Evolutionary conservation across 805 yeast genomes (phyloP).

Genomic region (Hanseniaspora jakobsenii): DNA sequence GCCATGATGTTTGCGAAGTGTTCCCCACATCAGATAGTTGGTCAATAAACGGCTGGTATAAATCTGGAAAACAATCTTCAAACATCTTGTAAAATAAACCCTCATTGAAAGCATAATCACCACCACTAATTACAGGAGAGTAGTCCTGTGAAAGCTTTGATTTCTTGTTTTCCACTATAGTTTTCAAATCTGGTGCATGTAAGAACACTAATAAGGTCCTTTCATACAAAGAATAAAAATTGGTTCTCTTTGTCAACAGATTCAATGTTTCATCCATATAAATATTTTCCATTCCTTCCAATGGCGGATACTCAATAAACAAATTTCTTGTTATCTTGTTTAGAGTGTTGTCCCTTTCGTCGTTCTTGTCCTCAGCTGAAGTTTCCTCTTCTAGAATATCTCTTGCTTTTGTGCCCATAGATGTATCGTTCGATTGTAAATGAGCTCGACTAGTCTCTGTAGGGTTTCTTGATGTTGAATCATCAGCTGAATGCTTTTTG

Average conservation of each 20-base stretch:
- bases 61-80: constrained; percentile 60
- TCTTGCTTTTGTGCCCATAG: no score
- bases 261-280: not conserved
- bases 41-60: constrained; percentile 62
- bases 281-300: not conserved
- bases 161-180: constrained; percentile 21
- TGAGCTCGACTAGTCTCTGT: no score
- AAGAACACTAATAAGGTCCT: constrained; percentile 60
- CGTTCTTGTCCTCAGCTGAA: no score
- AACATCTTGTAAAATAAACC: constrained; percentile 43
- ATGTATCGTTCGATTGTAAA: no score
- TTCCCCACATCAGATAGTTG: constrained; percentile 52
- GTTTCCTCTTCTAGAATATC: no score
- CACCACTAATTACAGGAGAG: constrained; percentile 29
- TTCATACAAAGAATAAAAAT: constrained; percentile 61
- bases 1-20: constrained; percentile 58
- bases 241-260: constrained; percentile 28
- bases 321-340: not conserved
- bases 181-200: constrained; percentile 51
- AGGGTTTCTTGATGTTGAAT: no score
- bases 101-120: constrained; percentile 26
- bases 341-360: constrained; percentile 10
- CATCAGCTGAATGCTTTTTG: no score
- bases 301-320: constrained; percentile 12
- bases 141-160: constrained; percentile 18